Evolutionary conservation across 2,329 filamentous ascomycete genomes (phyloP), one percentile per base, ranked within the genome.

Genomic region (Neurospora sp.): DNA sequence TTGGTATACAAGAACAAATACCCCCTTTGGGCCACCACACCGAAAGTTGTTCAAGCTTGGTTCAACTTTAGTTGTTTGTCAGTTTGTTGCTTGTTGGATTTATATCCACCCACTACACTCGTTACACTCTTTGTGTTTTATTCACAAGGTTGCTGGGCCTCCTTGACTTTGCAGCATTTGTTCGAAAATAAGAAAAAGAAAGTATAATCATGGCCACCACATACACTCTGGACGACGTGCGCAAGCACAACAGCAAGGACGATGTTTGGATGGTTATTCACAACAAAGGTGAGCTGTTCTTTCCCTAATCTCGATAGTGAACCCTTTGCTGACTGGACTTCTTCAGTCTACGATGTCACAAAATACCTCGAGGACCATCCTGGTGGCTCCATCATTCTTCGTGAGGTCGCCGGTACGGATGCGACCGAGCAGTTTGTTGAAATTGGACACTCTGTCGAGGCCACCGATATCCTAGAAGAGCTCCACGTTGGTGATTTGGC

Each of bases 381-480:
- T 69, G 92, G 92, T 75, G 93, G 93, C 78, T 88, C 90, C 76
- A 91, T 94, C 77, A 87, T 94, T 71, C 83, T 96, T 52, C 83
- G 92, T 71, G 92, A 95, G 73, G 90, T 92, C 38, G 92, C 86
- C 74, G 93, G 93, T 70, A 89, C 90, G 75, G 92, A 96, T 80
- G 89, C 90, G 67, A 92, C 90, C 62, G 89, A 92, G 78, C 90
- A 89, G 58, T 96, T 94, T 76, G 92, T 96, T 81, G 91, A 94
- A 76, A 91, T 93, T 43, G 92, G 92, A 66, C 93, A 96, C 83
- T 93, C 90, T 66, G 91, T 93, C 33, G 83, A 85, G 69, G 83
- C 83, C 2, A 78, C 76, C 68, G 82, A 83, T 46, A 80, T 83
- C 66, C 80, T 84, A 78, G n/a, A 70, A 23, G n/a, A 62, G 5